A percentile compares a stretch with the other conserved stretches of the same genome.
These are phyloP conservation scores for Phellinidium pouzarii DNA, from an alignment of 1,284 basidiomycete species.

Conservation along the genomic window DNA sequence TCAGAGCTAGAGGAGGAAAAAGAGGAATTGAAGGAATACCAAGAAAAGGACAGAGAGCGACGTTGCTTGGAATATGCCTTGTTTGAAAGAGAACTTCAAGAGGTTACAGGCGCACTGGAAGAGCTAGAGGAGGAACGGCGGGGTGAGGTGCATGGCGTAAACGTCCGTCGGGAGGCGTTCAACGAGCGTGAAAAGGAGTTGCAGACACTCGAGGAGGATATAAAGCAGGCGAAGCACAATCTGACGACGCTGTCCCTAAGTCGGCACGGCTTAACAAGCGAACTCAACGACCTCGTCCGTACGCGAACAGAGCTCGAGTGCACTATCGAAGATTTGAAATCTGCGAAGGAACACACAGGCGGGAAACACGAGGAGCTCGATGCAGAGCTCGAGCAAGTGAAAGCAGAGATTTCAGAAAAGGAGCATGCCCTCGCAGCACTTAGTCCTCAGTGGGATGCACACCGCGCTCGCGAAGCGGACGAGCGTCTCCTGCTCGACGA, in stretches of 20 bases:
- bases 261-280: slow-evolving; percentile 66
- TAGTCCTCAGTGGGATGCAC: slow-evolving; percentile 59
- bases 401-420: slow-evolving; percentile 54
- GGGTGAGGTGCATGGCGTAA: slow-evolving; percentile 79
- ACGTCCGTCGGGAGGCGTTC: slow-evolving; percentile 74
- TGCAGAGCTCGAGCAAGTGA: slow-evolving; percentile 57
- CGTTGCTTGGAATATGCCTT: slow-evolving; percentile 94
- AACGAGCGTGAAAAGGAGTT: slow-evolving; percentile 80
- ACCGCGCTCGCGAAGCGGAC: slow-evolving; percentile 49
- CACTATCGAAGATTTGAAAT: slow-evolving; percentile 73
- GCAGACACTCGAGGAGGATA: slow-evolving; percentile 70
- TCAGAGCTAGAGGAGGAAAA: slow-evolving; percentile 95
- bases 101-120: slow-evolving; percentile 79
- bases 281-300: slow-evolving; percentile 75
- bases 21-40: slow-evolving; percentile 94
- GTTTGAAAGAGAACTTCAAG: slow-evolving; percentile 86
- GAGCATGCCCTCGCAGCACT: slow-evolving; percentile 58
- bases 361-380: slow-evolving; percentile 61
- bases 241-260: slow-evolving; percentile 65
- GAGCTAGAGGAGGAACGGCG: slow-evolving; percentile 79
- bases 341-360: slow-evolving; percentile 53
- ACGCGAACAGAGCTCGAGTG: slow-evolving; percentile 78
- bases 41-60: slow-evolving; percentile 91
- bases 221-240: slow-evolving; percentile 64
- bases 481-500: slow-evolving; percentile 71